These are phyloP conservation scores for Saxophila tyrrhenica DNA, from an alignment of 495 filamentous ascomycete genomes.

Conservation along the genomic window DNA sequence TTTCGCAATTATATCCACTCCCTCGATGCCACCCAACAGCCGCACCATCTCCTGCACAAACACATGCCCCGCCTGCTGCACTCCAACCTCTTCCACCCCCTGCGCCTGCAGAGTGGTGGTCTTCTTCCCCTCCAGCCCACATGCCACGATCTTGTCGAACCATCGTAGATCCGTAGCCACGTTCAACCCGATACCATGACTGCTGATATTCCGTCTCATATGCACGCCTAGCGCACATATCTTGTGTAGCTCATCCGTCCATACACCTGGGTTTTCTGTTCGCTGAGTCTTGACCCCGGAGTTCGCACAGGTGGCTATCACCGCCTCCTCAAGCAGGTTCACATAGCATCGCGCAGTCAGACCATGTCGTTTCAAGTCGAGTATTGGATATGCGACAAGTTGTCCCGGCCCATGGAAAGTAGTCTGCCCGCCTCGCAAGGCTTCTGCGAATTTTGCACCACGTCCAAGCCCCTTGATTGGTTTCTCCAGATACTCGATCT, in stretches of 20 bases:
- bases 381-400: constrained; percentile 75
- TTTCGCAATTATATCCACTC: constrained; percentile 1
- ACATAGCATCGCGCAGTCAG: constrained; percentile 56
- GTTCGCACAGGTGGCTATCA: constrained; percentile 48
- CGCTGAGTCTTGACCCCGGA: constrained; percentile 48
- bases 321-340: constrained; percentile 59
- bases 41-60: constrained; percentile 26
- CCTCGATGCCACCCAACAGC: constrained; percentile 6
- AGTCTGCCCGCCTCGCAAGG: constrained; percentile 75
- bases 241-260: constrained; percentile 51
- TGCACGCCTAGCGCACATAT: constrained; percentile 86
- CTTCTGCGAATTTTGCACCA: constrained; percentile 54
- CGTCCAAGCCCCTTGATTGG: constrained; percentile 20
- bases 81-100: constrained; percentile 21
- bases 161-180: constrained; percentile 54
- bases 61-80: constrained; percentile 24
- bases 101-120: constrained; percentile 52
- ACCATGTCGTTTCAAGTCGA: constrained; percentile 54
- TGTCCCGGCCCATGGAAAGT: constrained; percentile 96
- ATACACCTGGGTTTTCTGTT: constrained; percentile 80
- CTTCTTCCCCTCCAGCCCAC: constrained; percentile 67
- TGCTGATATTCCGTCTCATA: constrained; percentile 70
- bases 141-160: constrained; percentile 74
- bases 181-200: constrained; percentile 80
- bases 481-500: constrained; percentile 31